phyloP scores from a whole-genome alignment of 805 yeast genomes.

The Sugiyamaella boreocaroliniensis region DNA sequence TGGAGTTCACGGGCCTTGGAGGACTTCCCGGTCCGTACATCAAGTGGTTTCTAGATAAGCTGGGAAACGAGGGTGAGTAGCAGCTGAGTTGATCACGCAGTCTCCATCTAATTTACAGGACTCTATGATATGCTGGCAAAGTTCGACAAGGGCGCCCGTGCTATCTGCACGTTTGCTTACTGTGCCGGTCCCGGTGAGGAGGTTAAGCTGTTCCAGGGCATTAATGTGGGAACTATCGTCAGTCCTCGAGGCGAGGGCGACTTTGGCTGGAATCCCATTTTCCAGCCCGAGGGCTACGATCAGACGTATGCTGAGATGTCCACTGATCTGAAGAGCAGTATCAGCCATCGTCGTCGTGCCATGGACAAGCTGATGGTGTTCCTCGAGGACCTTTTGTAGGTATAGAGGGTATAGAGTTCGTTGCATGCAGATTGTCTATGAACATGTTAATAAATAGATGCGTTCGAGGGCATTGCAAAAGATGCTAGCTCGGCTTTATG shows the following conservation, averaged over 20 bases:
- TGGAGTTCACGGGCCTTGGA: conserved; percentile 73
- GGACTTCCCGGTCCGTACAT: conserved; percentile 91
- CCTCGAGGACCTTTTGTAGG: conserved; percentile 17
- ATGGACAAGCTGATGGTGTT: conserved; percentile 61
- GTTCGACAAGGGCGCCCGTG: conserved; percentile 79
- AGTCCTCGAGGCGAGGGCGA: conserved; percentile 65
- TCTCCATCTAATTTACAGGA: conserved; percentile 33
- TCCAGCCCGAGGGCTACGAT: conserved; percentile 70
- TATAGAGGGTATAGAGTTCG: background rate
- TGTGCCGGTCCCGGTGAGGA: conserved; percentile 72
- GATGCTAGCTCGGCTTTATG: background rate
- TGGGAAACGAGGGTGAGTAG: conserved; percentile 50
- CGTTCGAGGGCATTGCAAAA: background rate
- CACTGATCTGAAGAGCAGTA: conserved; percentile 63
- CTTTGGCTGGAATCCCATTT: conserved; percentile 94
- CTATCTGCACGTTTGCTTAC: conserved; percentile 88
- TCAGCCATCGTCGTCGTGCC: conserved; percentile 86
- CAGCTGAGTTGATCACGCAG: background rate
- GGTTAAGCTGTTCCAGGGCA: conserved; percentile 77
- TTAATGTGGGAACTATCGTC: conserved; percentile 75
- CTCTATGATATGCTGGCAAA: conserved; percentile 70
- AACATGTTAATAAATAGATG: background rate
- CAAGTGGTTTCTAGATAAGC: conserved; percentile 63
- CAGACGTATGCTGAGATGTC: conserved; percentile 88
- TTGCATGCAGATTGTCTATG: background rate